phyloP scores from a whole-genome alignment of 2,329 filamentous ascomycete species.

The Xylaria sp. region DNA sequence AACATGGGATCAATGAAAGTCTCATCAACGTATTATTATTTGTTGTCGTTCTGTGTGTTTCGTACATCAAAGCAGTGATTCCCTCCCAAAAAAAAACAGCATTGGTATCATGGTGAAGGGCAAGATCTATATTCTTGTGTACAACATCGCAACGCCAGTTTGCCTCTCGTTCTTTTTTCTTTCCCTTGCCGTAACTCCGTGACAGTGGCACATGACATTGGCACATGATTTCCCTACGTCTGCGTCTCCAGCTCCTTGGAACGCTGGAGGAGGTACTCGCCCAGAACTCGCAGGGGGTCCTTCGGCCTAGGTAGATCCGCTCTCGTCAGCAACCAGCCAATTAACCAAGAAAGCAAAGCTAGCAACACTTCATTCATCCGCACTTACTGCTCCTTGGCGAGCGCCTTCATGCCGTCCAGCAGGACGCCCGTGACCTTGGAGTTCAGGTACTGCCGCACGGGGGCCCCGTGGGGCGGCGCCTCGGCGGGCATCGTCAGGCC shows the following conservation, averaged over 20 bases:
- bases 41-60: neutral
- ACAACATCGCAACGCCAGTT: constrained; percentile 14
- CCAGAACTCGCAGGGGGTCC: constrained; percentile 69
- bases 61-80: neutral
- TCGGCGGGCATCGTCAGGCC: constrained; percentile 60
- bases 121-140: constrained; percentile 16
- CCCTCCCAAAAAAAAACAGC: constrained; percentile 8
- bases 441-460: constrained; percentile 72
- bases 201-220: constrained; percentile 12
- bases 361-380: neutral
- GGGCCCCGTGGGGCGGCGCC: constrained; percentile 66
- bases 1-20: constrained; percentile 24
- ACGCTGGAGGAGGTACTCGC: constrained; percentile 70
- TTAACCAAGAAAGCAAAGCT: too few species aligned
- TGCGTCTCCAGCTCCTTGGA: constrained; percentile 64
- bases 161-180: constrained; percentile 11
- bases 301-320: constrained; percentile 59
- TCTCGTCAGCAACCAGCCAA: too few species aligned
- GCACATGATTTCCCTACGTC: constrained; percentile 6
- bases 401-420: constrained; percentile 73
- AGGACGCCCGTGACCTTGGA: constrained; percentile 68
- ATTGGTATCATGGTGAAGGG: constrained; percentile 33
- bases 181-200: constrained; percentile 29
- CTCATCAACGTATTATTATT: constrained; percentile 14
- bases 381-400: constrained; percentile 72